These are phyloP conservation scores for Edaphochlamys debaryana DNA, from an alignment of 139 green algal species.

Conservation along the genomic window DNA sequence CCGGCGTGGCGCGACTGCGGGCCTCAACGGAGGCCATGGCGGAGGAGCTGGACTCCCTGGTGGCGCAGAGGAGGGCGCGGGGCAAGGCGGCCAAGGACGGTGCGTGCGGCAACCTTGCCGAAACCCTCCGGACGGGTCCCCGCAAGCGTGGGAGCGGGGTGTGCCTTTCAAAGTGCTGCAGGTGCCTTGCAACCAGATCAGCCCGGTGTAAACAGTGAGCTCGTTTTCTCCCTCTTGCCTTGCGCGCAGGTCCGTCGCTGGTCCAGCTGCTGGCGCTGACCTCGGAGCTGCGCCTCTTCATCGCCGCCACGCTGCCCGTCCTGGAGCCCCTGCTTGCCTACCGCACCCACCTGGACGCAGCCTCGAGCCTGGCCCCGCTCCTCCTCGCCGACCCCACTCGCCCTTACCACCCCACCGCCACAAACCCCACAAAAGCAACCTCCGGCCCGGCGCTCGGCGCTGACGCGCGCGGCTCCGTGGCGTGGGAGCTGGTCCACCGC, in stretches of 20 bases:
- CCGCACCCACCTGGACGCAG: neutral
- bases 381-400: neutral
- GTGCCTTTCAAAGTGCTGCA: no score
- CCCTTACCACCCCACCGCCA: neutral
- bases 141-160: no score
- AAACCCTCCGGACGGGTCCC: neutral
- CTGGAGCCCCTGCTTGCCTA: conserved; percentile 12
- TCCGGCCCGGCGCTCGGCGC: neutral
- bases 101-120: neutral
- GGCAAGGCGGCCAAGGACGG: conserved; percentile 24
- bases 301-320: neutral
- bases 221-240: neutral
- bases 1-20: neutral
- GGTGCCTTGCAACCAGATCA: no score
- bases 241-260: neutral
- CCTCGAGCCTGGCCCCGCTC: conserved; percentile 2
- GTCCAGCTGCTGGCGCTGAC: conserved; percentile 11
- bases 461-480: conserved; percentile 11
- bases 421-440: no score
- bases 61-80: neutral
- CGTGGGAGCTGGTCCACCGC: conserved; percentile 15
- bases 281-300: conserved; percentile 3
- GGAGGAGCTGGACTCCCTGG: neutral
- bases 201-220: no score
- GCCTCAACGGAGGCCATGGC: conserved; percentile 1